These are phyloP conservation scores for Trebouxia sp. DNA, from an alignment of 139 green algal species.

Conservation along the genomic window DNA sequence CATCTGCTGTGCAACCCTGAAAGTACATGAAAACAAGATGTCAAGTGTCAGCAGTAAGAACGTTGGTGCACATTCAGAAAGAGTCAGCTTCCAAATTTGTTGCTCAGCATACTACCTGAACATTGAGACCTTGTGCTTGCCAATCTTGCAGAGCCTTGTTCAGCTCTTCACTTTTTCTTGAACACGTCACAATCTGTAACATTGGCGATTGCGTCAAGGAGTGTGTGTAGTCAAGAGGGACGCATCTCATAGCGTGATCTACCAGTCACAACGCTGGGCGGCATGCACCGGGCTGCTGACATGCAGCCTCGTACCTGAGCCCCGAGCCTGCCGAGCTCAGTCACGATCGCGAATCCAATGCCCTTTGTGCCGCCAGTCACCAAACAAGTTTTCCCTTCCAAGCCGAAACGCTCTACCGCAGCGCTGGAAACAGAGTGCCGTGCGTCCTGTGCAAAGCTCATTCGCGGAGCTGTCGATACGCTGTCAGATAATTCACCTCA, in stretches of 20 bases:
- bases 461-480: neutral
- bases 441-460: neutral
- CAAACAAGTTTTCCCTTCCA: conserved; percentile 32
- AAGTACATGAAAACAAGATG: neutral
- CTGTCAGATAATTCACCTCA: too few species aligned
- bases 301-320: conserved; percentile 8
- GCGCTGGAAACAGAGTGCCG: neutral
- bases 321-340: conserved; percentile 52
- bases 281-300: neutral
- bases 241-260: too few species aligned
- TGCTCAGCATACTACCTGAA: conserved; percentile 36
- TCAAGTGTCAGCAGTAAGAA: neutral
- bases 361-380: conserved; percentile 73
- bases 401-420: conserved; percentile 16
- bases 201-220: too few species aligned
- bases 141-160: conserved; percentile 33
- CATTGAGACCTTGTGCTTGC: conserved; percentile 37
- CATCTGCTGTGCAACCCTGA: conserved; percentile 38
- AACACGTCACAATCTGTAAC: conserved; percentile 60
- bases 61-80: too few species aligned
- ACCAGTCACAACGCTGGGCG: neutral
- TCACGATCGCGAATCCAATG: conserved; percentile 59
- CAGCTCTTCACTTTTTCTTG: conserved; percentile 46
- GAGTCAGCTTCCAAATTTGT: too few species aligned
- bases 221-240: too few species aligned